Conservation (phyloP, 495 filamentous ascomycete species). For the Penicillium samsonianum region DNA sequence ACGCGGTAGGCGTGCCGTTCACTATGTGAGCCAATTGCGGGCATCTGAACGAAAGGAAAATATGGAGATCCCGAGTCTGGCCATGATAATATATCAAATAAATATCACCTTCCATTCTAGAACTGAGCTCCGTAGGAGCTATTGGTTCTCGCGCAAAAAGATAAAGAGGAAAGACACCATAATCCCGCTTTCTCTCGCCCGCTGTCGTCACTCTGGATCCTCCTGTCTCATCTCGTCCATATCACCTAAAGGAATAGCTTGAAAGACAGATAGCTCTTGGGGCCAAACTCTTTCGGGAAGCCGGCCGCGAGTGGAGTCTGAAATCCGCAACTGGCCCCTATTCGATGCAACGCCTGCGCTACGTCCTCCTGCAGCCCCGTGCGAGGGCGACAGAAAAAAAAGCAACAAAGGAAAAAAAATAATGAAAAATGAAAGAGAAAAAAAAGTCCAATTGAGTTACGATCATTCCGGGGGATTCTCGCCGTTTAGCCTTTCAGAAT, state of each 20-base stretch:
- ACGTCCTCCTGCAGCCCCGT: constrained; percentile 37
- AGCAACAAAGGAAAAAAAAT: neutral
- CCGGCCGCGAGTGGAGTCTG: constrained; percentile 16
- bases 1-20: constrained; percentile 23
- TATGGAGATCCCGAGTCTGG: constrained; percentile 5
- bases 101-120: constrained; percentile 6
- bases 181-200: neutral
- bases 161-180: neutral
- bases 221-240: constrained; percentile 8
- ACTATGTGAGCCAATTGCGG: constrained; percentile 14
- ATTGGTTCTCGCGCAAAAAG: neutral
- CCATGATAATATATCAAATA: constrained; percentile 6
- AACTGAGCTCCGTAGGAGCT: neutral
- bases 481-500: constrained; percentile 26
- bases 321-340: constrained; percentile 11
- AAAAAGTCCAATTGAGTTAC: constrained; percentile 17
- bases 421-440: neutral
- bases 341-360: constrained; percentile 21
- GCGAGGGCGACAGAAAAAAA: constrained; percentile 19
- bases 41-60: neutral
- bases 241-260: neutral
- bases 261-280: constrained; percentile 8
- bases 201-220: constrained; percentile 9
- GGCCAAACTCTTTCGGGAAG: constrained; percentile 26
- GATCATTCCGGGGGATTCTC: constrained; percentile 44